These are phyloP conservation scores for Lodderomyces elongisporus DNA, from an alignment of 1,139 yeast species.

Conservation along the genomic window DNA sequence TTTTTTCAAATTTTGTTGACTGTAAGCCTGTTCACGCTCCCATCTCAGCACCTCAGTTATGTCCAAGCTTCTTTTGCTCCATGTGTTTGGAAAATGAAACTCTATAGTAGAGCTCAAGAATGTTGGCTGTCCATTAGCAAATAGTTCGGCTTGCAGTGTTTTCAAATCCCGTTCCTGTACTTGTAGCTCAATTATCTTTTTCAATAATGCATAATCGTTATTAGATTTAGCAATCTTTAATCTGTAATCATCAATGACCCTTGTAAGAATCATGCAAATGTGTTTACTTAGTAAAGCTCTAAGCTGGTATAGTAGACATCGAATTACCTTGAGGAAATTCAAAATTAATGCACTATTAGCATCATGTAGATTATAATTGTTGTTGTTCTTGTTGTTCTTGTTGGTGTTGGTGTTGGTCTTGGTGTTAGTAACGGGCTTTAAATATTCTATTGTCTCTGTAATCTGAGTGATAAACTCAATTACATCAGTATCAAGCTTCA, in stretches of 20 bases:
- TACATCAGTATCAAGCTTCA: conserved; percentile 23
- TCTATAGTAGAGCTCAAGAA: conserved; percentile 26
- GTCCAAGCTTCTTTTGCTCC: conserved; percentile 22
- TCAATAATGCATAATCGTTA: conserved; percentile 14
- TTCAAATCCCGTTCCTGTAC: neutral
- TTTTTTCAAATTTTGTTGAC: neutral
- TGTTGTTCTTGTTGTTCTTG: no score
- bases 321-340: conserved; percentile 25
- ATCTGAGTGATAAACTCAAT: conserved; percentile 20
- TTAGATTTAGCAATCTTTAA: conserved; percentile 10
- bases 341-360: no score
- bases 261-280: conserved; percentile 23
- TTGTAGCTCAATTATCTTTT: conserved; percentile 27
- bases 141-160: conserved; percentile 16
- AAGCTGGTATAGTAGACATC: conserved; percentile 27
- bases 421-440: no score
- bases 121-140: conserved; percentile 24
- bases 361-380: no score
- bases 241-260: conserved; percentile 22
- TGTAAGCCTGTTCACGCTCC: conserved; percentile 5
- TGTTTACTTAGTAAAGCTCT: conserved; percentile 28
- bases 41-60: conserved; percentile 12
- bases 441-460: neutral
- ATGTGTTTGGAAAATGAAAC: conserved; percentile 29
- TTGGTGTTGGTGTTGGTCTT: conserved; percentile 13